Conservation (phyloP, 805 yeast species). For the Blastobotrys americana region DNA sequence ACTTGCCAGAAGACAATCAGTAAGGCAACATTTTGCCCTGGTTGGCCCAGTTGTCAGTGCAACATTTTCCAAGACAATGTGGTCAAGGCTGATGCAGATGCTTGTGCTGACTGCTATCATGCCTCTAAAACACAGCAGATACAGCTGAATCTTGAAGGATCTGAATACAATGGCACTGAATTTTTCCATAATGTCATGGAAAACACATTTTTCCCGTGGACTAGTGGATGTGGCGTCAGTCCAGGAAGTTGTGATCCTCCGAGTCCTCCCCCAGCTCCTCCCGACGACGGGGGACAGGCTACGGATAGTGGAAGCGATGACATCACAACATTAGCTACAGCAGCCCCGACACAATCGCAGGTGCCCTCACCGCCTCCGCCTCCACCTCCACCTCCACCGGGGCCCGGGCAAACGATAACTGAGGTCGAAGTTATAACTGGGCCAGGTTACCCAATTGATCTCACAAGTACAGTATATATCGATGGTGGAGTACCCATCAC, state of each 20-base stretch:
- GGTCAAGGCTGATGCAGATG: slow-evolving; percentile 7
- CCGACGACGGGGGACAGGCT: slow-evolving; percentile 2
- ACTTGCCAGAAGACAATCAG: slow-evolving; percentile 14
- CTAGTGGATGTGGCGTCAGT: slow-evolving; percentile 13
- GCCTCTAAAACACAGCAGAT: slow-evolving; percentile 10
- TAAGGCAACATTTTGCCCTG: slow-evolving; percentile 10
- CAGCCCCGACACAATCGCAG: slow-evolving; percentile 5
- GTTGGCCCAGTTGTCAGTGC: slow-evolving; percentile 13
- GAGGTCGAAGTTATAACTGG: background rate
- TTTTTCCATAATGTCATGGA: slow-evolving; percentile 17
- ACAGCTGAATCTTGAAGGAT: slow-evolving; percentile 12
- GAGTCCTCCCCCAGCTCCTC: slow-evolving; percentile 7
- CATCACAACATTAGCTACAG: slow-evolving; percentile 1
- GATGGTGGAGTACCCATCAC: background rate
- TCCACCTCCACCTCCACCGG: slow-evolving; percentile 4
- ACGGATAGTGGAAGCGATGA: slow-evolving; percentile 2
- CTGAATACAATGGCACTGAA: slow-evolving; percentile 6
- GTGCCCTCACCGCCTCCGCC: slow-evolving; percentile 1
- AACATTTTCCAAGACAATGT: slow-evolving; percentile 7
- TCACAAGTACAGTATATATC: background rate
- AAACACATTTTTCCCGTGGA: slow-evolving; percentile 16
- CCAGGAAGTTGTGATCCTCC: slow-evolving; percentile 2
- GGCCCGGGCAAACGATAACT: slow-evolving; percentile 2
- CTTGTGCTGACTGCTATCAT: slow-evolving; percentile 17
- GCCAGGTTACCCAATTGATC: background rate